Conservation (phyloP, 208 protist genomes). For the Naegleria lovaniensis region DNA sequence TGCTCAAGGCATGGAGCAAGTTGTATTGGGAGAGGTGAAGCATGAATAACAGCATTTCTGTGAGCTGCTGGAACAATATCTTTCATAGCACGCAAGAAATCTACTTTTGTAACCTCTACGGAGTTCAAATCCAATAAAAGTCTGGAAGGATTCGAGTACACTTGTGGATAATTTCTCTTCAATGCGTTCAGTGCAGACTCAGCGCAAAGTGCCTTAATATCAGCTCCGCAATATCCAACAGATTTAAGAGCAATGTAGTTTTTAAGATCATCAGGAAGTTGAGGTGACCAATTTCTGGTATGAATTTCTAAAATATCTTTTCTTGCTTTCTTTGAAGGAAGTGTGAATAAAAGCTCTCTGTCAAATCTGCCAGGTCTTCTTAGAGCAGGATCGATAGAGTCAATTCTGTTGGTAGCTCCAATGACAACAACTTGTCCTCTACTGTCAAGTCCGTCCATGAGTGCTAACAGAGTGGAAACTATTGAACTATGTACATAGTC, state of each 20-base stretch:
- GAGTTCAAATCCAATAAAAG: slow-evolving; percentile 13
- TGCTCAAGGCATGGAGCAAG: neutral
- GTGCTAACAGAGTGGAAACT: slow-evolving; percentile 62
- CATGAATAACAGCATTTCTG: slow-evolving; percentile 20
- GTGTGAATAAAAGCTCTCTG: slow-evolving; percentile 60
- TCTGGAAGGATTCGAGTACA: neutral
- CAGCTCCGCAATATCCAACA: slow-evolving; percentile 57
- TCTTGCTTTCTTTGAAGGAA: slow-evolving; percentile 40
- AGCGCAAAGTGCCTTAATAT: slow-evolving; percentile 57
- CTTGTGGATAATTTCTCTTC: slow-evolving; percentile 16
- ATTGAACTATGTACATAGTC: slow-evolving; percentile 60
- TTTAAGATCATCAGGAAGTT: slow-evolving; percentile 27
- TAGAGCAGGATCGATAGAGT: slow-evolving; percentile 67
- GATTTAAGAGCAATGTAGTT: slow-evolving; percentile 32
- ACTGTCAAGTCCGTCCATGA: slow-evolving; percentile 70
- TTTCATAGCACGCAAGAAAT: slow-evolving; percentile 20
- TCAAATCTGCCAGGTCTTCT: slow-evolving; percentile 67
- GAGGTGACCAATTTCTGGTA: slow-evolving; percentile 48
- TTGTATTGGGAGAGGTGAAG: neutral
- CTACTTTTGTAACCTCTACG: neutral
- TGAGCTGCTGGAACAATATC: neutral
- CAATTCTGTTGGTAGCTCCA: slow-evolving; percentile 69
- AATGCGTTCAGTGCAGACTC: slow-evolving; percentile 46
- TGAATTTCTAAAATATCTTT: slow-evolving; percentile 46
- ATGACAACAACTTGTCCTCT: slow-evolving; percentile 65